Base-by-base conservation (phyloP, 495 filamentous ascomycete genomes). In the Aspergillus homomorphus region DNA sequence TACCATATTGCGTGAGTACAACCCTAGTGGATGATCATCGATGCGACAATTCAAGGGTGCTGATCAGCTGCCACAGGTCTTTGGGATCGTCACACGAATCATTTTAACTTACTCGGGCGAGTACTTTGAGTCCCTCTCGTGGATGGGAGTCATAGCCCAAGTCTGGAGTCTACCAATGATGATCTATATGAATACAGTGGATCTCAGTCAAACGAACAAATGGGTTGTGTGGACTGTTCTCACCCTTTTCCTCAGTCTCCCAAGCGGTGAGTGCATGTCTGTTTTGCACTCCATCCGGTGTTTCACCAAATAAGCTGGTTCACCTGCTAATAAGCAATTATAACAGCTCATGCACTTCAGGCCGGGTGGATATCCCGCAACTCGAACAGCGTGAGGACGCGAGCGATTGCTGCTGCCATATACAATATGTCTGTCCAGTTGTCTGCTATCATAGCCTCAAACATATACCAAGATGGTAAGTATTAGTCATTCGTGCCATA, bases 141-240 rank as follows among this genome's bases (percentile, higher is more conserved):
- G 79, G 33, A 73, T 73, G 18, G 70, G 78, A 10, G 64, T 73
- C 3, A 24, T 76, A 5, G 76, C 71, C 1, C 81, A 86, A 53
- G 59, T 85, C 44, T 86, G 83, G 82, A 45, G 59, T 0, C 62
- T 87, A 4, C 85, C 84, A 0, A 80, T 85, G 45, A 56, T 89
- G 0, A 69, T 87, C 3, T 85, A 75, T 59, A 62, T 87, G 43
- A 71, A 77, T 38, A 71, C 73, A 1, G 71, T 77, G 12, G 73
- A 84, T 62, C 71, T 75, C 14, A 68, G 67, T 1, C 59, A 69
- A 1, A 72, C 65, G 1, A 79, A 75, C 54, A 77, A 75, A 61
- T 87, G 85, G 85, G 57, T 77, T 4, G 77, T 80, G 3, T 89
- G 77, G 63, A 70, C 69, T 0, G 75, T 87, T 18, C 81, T 83